phyloP scores from a whole-genome alignment of 106 monocot species.

The Dioscorea alata region DNA sequence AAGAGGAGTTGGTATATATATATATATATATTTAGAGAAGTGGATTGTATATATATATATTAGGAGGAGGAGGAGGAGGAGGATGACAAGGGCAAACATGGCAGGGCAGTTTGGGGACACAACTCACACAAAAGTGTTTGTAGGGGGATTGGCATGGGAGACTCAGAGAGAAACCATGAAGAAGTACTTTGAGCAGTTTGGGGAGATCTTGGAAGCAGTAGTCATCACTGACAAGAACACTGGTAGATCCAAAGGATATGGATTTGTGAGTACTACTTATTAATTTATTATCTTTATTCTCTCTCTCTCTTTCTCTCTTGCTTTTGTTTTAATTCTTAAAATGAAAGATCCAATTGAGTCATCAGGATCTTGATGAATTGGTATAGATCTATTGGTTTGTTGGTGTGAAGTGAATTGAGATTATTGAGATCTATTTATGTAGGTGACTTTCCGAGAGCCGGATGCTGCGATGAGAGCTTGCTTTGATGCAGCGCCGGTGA shows the following conservation, averaged over 20 bases:
- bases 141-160: constrained; percentile 93
- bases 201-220: constrained; percentile 91
- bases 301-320: background rate
- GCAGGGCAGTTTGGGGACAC: constrained; percentile 71
- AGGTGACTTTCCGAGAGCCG: constrained; percentile 47
- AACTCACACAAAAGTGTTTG: constrained; percentile 92
- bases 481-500: constrained; percentile 6
- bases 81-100: constrained; percentile 46
- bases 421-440: background rate
- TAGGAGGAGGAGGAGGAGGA: constrained; percentile 4
- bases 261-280: constrained; percentile 49
- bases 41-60: too few species aligned
- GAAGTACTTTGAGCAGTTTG: constrained; percentile 96
- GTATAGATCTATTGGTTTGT: background rate
- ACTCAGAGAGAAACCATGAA: constrained; percentile 88
- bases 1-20: background rate
- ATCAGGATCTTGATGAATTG: background rate
- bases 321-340: too few species aligned
- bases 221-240: constrained; percentile 95
- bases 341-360: background rate
- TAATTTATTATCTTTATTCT: background rate
- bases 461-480: constrained; percentile 32
- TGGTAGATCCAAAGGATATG: constrained; percentile 93
- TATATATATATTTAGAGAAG: too few species aligned
- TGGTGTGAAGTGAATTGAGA: background rate